Evolutionary conservation across 805 yeast genomes (phyloP).

Genomic region (Yarrowia sp.): DNA sequence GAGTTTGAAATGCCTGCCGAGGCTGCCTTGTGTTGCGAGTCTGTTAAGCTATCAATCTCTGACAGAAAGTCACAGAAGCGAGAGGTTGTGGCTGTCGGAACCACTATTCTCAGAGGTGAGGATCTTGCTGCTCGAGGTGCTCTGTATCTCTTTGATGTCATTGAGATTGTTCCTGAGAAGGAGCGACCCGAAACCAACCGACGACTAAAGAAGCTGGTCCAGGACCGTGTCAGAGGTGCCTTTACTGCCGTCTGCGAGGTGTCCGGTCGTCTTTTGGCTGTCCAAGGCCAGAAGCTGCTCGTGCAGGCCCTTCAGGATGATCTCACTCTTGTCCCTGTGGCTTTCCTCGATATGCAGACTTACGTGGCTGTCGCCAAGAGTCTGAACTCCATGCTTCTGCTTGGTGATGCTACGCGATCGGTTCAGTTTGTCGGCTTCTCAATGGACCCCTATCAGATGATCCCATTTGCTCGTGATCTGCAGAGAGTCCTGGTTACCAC

Average conservation of each 20-base stretch:
- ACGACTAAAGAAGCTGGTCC: constrained; percentile 66
- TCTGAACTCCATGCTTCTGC: constrained; percentile 72
- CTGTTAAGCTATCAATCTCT: constrained; percentile 48
- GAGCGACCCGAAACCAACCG: constrained; percentile 79
- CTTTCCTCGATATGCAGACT: constrained; percentile 82
- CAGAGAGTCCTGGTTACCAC: constrained; percentile 58
- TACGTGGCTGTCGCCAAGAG: constrained; percentile 76
- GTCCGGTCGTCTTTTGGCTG: constrained; percentile 75
- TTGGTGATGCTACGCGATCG: constrained; percentile 78
- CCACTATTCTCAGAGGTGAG: constrained; percentile 71
- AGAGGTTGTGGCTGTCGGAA: constrained; percentile 75
- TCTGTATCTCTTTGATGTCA: constrained; percentile 67
- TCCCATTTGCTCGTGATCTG: constrained; percentile 71
- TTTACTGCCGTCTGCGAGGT: constrained; percentile 73
- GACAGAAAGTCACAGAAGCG: constrained; percentile 43
- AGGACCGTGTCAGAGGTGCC: constrained; percentile 79
- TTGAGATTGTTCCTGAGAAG: constrained; percentile 85
- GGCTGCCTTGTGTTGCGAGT: constrained; percentile 53
- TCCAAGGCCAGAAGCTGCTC: constrained; percentile 81
- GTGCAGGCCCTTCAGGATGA: constrained; percentile 83
- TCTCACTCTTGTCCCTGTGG: constrained; percentile 85
- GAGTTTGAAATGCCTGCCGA: constrained; percentile 63
- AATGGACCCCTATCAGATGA: constrained; percentile 89
- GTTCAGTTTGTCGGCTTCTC: constrained; percentile 84
- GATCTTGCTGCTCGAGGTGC: constrained; percentile 78